Evolutionary conservation across 148 eudicot genomes (phyloP), one percentile per base, ranked within the genome.

Genomic region (Nepenthes mirabilis): DNA sequence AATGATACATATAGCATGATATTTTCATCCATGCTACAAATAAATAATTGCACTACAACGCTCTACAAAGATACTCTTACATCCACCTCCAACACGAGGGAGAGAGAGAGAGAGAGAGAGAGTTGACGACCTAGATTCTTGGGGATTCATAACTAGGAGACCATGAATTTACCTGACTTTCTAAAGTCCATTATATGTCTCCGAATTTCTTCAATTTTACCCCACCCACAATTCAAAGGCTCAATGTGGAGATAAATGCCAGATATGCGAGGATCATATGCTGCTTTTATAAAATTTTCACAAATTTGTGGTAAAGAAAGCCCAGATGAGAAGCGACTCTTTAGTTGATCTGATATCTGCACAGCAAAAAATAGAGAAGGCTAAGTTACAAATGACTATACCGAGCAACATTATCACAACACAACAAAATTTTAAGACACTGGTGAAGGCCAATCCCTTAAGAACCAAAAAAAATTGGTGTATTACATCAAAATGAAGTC

Each of bases 221-320:
- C 97, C 97, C 97, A 91, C 33, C 97, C 98, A 62, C 96, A 88
- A 62, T 57, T 69, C 75, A 91, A 73, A 51, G 80, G 65, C 51
- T 91, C 98, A 60, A 91, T 86, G 47, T 91, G 98, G 57, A 91
- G 86, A 73, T 91, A 91, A 54, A 91, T 71, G 36, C 94, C 98
- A 60, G 88, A 65, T 36, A 91, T 80, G 51, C 96, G 84, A 75
- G 98, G 96, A 82, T 88, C 98, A 75, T 88, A 80, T 37, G 98
- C 94, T 45, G 96, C 98, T 76, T 91, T 91, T 1, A 74, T 65
- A 52, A 91, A 78, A 73, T 91, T 91, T 70, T 91, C 96, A 71
- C 98, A 91, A 65, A 91, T 75, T 74, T 88, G 96, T 47, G 98
- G 98, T 43, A 88, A 76, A n/a, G 98, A 91, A 47, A 88, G 64